Evolutionary conservation across 768 basidiomycete species (phyloP), one percentile per base, ranked within the genome.

Genomic region (Mycena leptocephala): DNA sequence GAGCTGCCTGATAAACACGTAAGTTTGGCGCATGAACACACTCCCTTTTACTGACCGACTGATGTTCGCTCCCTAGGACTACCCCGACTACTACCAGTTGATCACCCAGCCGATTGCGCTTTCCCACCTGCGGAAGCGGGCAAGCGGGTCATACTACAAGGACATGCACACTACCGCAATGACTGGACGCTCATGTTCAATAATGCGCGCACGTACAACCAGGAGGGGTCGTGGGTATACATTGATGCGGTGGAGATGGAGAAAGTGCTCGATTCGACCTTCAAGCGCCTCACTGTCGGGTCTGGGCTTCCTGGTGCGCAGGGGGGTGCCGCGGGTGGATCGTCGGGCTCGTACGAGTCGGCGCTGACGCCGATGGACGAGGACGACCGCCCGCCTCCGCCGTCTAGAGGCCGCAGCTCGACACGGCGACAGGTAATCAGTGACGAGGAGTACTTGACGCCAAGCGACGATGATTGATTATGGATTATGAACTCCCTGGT

Each of bases 211-310:
- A 95, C 92, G 55, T 99, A 96, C 88, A 99, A 99, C 83, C 94
- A 95, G 84, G 96, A 98, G 84, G 96, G 95, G 2, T 97, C 96
- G 0, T 96, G 96, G 95, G 97, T 98, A 43, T 98, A 97, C 84
- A 89, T 95, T 75, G 96, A 98, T 76, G 97, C 98, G 10, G 95
- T 96, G 62, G 95, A 96, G 87, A 96, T 97, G 95, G 95, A 98
- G 86, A 95, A 95, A 82, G 93, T 93, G 62, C 97, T 97, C 83
- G 90, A 95, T 74, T 88, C 92, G 32, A 87, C 93, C 11, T 96
- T 93, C 80, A 89, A 92, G 53, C 90, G 90, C 41, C 85, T 88
- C 64, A 93, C 94, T 56, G 87, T 85, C 18, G 94, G 94, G 26
- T 93, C 91, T 51, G 94, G 93, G 55, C 87, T 96, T 28, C 95